These are phyloP conservation scores for Ramalina peruviana DNA, from an alignment of 495 filamentous ascomycete species.

Conservation along the genomic window DNA sequence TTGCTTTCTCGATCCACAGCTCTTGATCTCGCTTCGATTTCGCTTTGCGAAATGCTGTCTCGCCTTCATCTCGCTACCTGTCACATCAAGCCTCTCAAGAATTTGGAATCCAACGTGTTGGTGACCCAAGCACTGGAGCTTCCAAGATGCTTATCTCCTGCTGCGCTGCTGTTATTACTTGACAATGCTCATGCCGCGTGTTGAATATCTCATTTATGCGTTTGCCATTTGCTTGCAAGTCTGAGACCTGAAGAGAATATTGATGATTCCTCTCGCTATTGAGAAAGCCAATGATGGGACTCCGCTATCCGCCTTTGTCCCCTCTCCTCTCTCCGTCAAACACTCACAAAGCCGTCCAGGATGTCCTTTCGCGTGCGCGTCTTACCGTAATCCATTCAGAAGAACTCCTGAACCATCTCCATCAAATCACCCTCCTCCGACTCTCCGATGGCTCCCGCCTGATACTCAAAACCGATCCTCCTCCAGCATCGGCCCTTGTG, in stretches of 20 bases:
- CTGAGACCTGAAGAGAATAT: too few relatives aligned
- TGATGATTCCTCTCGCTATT: too few relatives aligned
- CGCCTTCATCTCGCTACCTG: too few relatives aligned
- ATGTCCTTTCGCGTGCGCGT: slow-evolving; percentile 25
- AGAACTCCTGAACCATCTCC: slow-evolving; percentile 33
- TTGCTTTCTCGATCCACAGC: too few relatives aligned
- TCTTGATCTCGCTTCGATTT: too few relatives aligned
- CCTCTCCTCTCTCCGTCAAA: slow-evolving; percentile 8
- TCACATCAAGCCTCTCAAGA: too few relatives aligned
- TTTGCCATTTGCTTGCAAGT: too few relatives aligned
- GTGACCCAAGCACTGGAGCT: neutral
- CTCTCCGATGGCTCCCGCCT: slow-evolving; percentile 40
- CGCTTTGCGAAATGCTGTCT: too few relatives aligned
- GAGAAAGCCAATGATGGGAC: neutral
- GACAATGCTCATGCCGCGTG: slow-evolving; percentile 3
- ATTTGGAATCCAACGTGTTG: too few relatives aligned
- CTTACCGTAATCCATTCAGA: slow-evolving; percentile 30
- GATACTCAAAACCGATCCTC: slow-evolving; percentile 41
- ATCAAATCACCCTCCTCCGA: slow-evolving; percentile 36
- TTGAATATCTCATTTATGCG: too few relatives aligned
- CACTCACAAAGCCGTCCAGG: slow-evolving; percentile 31
- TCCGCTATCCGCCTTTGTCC: neutral
- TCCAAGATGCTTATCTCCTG: slow-evolving; percentile 5
- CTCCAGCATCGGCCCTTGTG: slow-evolving; percentile 34
- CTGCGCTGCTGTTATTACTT: slow-evolving; percentile 11